These are phyloP conservation scores for Fomitiporia mediterranea DNA, from an alignment of 1,284 basidiomycete species.

Conservation along the genomic window DNA sequence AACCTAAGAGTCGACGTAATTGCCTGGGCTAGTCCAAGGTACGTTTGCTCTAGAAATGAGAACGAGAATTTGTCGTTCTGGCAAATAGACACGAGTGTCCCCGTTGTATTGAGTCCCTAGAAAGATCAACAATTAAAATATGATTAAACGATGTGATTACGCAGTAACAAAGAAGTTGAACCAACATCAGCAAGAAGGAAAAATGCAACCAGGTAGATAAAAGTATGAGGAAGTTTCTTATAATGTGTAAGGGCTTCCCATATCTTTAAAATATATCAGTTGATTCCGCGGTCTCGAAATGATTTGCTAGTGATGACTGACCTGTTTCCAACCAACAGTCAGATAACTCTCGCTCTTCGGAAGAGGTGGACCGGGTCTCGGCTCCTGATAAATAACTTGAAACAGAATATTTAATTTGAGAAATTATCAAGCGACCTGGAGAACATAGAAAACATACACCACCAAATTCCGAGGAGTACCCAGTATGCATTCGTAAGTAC, in stretches of 20 bases:
- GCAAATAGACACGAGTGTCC: slow-evolving; percentile 69
- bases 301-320: no score
- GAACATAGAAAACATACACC: slow-evolving; percentile 64
- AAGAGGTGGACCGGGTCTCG: slow-evolving; percentile 65
- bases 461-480: slow-evolving; percentile 73
- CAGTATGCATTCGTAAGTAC: slow-evolving; percentile 68
- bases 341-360: slow-evolving; percentile 69
- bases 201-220: slow-evolving; percentile 68
- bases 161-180: slow-evolving; percentile 24
- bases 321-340: slow-evolving; percentile 80
- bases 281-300: no score
- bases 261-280: no score
- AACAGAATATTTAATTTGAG: background rate
- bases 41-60: slow-evolving; percentile 72
- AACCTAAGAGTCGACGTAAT: slow-evolving; percentile 57
- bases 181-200: slow-evolving; percentile 74
- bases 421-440: background rate
- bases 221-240: slow-evolving; percentile 69
- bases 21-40: slow-evolving; percentile 70
- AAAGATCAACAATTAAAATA: background rate
- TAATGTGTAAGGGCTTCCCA: slow-evolving; percentile 67
- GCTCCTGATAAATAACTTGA: slow-evolving; percentile 58
- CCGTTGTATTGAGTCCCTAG: slow-evolving; percentile 74
- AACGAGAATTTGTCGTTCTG: slow-evolving; percentile 76
- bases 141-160: background rate